Evolutionary conservation across 805 yeast species (phyloP), one percentile per base, ranked within the genome.

Genomic region (Pichia heedii): DNA sequence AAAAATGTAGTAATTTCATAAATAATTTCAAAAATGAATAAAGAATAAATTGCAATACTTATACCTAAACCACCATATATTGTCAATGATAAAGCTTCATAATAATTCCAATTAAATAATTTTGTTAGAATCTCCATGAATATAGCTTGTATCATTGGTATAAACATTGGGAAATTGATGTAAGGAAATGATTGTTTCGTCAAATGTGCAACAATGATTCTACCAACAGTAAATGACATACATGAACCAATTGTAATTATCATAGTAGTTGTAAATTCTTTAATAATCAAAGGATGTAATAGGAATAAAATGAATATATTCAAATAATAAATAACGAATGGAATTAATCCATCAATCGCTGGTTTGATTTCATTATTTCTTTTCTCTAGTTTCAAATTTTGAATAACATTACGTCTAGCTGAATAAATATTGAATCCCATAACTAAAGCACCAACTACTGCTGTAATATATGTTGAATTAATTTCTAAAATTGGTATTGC

Each of bases 221-320:
- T 76, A 5, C 97, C 97, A n/a, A 90, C 97, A 4, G 77, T 69
- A 55, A 84, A 82, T 1, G 97, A 96, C 51, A 83, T 65, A 1
- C 84, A 73, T 41, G 82, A 70, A 1, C 95, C 94, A 54, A 84
- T 77, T 24, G 89, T 74, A 38, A 83, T 56, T 20, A 80, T 66
- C 51, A 82, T 70, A 29, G 94, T 83, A 41, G 73, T 61, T 1
- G 73, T 70, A 50, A 65, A 64, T 2, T 51, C 51, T 26, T 60
- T 48, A 36, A 85, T 58, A 22, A 77, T 63, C 19, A 70, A 66
- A 8, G 89, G 79, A 58, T 75, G 73, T 19, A 73, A 57, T 43
- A 70, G 55, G 15, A 72, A 58, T 57, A 82, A 65, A 5, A 70
- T 40, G 26, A 73, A 63, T 5, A 81, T 69, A 1, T 77, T 55